Base-by-base conservation (phyloP, 139 green algal species). In the Ostreobium quekettii region DNA sequence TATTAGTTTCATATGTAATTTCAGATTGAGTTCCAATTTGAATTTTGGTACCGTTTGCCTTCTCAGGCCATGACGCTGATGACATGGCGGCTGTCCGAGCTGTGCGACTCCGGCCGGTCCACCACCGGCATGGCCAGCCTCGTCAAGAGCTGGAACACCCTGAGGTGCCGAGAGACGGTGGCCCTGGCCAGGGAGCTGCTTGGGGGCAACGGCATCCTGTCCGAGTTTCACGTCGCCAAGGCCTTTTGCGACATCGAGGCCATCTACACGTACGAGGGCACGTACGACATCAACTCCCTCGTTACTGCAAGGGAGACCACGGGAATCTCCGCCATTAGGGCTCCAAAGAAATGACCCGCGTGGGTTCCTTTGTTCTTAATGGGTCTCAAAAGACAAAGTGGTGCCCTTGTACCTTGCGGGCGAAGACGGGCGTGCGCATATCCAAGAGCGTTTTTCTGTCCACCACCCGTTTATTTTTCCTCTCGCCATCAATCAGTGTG, bases 211-310 rank as follows among this genome's bases (percentile, higher is more conserved):
- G 92, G 92, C 60, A 88, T 97, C 30, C 67, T 95, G 19, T 66
- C 82, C 1, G 91, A 97, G 35, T 97, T 93, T 77, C 77, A 88
- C 31, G 83, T 95, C 8, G 91, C 89, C 65, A 97, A 97, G 85
- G 76, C 82, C 2, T 94, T 93, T 57, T 82, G 73, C 61, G 89
- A 95, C 71, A 75, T 86, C 49, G 89, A 95, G 80, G 89, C 89
- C 2, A 88, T 92, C 48, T 93, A 90, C 78, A 90, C 82, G 4
- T 95, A 95, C 39, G 89, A 95, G 68, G 84, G 84, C 56, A 91
- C 85, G 0, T 96, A 97, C 46, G 91, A 97, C 32, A 77, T 97
- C 24, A 97, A 97, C 66, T 75, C 78, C 35, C 74, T 97, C 57
- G 90, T 97, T 32, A 84, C 83, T 30, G 92, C 85, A 0, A 71